Evolutionary conservation across 257 asterid genomes (phyloP).

Genomic region (Penstemon newberryi): DNA sequence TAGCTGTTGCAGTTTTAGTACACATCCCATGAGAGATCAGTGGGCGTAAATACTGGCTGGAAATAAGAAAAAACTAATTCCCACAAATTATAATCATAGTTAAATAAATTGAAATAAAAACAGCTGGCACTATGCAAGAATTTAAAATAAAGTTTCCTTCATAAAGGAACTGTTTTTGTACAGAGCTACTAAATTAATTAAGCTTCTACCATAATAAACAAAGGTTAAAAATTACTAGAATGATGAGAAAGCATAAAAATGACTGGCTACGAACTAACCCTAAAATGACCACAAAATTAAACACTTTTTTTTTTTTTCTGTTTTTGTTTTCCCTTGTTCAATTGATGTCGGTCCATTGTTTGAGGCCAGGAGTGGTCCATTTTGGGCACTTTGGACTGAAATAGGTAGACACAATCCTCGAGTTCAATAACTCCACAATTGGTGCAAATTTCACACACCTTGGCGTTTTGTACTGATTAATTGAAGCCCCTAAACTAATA

Average conservation of each 20-base stretch:
- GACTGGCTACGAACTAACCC: slow-evolving; percentile 42
- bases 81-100: slow-evolving; percentile 25
- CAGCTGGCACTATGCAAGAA: slow-evolving; percentile 28
- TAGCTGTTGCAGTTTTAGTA: slow-evolving; percentile 28
- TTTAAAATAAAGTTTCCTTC: slow-evolving; percentile 24
- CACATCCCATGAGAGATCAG: slow-evolving; percentile 43
- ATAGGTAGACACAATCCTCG: slow-evolving; percentile 54
- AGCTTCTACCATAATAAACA: slow-evolving; percentile 41
- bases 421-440: slow-evolving; percentile 67
- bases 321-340: slow-evolving; percentile 16
- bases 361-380: slow-evolving; percentile 59
- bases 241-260: slow-evolving; percentile 36
- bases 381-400: slow-evolving; percentile 89
- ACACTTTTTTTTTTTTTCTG: slow-evolving; percentile 26
- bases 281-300: slow-evolving; percentile 41
- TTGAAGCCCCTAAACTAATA: slow-evolving; percentile 80
- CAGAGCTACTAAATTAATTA: slow-evolving; percentile 37
- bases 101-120: slow-evolving; percentile 11
- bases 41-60: slow-evolving; percentile 51
- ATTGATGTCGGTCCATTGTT: slow-evolving; percentile 62
- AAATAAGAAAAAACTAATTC: slow-evolving; percentile 42
- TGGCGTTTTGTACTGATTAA: slow-evolving; percentile 90
- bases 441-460: slow-evolving; percentile 82
- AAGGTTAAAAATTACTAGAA: slow-evolving; percentile 34
- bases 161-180: slow-evolving; percentile 48